Percentiles rank a stretch among this genome's conserved stretches.
phyloP scores from a whole-genome alignment of 495 filamentous ascomycete species.

The Haplographium delicatum region DNA sequence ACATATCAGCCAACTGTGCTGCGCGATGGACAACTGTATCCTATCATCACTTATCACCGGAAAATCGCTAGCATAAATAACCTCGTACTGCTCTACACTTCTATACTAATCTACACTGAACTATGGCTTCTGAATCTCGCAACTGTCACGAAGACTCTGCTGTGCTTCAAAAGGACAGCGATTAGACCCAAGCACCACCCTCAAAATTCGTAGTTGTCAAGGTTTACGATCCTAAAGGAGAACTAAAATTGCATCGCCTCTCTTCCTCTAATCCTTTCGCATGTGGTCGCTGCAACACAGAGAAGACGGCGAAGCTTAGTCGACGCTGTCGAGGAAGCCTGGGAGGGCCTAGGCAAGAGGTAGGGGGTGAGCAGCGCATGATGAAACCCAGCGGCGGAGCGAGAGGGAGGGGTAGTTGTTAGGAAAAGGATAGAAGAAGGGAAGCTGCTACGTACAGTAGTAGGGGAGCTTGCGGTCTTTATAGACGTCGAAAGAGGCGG shows the following conservation, averaged over 20 bases:
- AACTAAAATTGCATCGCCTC: constrained; percentile 24
- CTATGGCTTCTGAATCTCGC: constrained; percentile 18
- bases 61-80: neutral
- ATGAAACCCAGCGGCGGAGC: no score
- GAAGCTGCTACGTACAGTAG: no score
- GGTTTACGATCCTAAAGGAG: constrained; percentile 21
- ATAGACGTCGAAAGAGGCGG: no score
- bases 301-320: constrained; percentile 26
- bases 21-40: neutral
- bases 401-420: no score
- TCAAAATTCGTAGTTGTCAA: constrained; percentile 22
- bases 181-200: constrained; percentile 14
- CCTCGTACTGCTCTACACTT: constrained; percentile 5
- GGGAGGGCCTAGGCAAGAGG: no score
- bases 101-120: constrained; percentile 13
- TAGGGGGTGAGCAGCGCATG: no score
- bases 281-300: constrained; percentile 21
- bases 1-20: constrained; percentile 7
- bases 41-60: neutral
- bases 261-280: constrained; percentile 20
- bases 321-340: no score
- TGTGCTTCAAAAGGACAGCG: constrained; percentile 14
- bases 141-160: constrained; percentile 15
- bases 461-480: no score
- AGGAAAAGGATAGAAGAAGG: no score